Conservation (phyloP, 441 rosid genomes). For the Populus trichocarpa region DNA sequence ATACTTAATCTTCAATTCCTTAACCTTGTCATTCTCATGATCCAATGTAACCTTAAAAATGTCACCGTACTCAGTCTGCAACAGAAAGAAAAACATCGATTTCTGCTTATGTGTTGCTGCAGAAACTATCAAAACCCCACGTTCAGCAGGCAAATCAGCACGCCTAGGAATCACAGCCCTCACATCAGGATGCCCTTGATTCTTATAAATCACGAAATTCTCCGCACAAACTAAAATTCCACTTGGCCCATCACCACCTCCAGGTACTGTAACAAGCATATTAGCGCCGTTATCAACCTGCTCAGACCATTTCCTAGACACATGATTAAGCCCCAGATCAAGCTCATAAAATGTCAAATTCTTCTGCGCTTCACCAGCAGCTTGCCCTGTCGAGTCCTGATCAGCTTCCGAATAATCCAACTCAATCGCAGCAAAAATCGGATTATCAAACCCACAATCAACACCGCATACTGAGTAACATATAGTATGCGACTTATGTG, state of each 20-base stretch:
- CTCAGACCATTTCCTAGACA: constrained; percentile 95
- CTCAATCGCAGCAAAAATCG: constrained; percentile 88
- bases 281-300: constrained; percentile 90
- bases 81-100: constrained; percentile 69
- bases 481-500: constrained; percentile 87
- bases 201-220: constrained; percentile 90
- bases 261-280: constrained; percentile 36
- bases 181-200: constrained; percentile 84
- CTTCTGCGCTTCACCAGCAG: constrained; percentile 92
- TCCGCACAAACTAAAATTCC: constrained; percentile 88
- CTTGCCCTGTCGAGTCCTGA: constrained; percentile 83
- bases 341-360: constrained; percentile 90
- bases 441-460: constrained; percentile 95
- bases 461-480: constrained; percentile 84
- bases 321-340: constrained; percentile 93
- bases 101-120: constrained; percentile 90
- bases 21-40: too few species aligned
- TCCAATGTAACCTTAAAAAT: too few species aligned
- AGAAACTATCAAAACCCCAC: constrained; percentile 90
- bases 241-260: too few species aligned
- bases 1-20: too few species aligned
- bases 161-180: constrained; percentile 75
- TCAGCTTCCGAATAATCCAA: constrained; percentile 95
- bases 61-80: too few species aligned
- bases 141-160: constrained; percentile 80